These are phyloP conservation scores for Saccharomycopsis vini DNA, from an alignment of 805 yeast species.

Conservation along the genomic window DNA sequence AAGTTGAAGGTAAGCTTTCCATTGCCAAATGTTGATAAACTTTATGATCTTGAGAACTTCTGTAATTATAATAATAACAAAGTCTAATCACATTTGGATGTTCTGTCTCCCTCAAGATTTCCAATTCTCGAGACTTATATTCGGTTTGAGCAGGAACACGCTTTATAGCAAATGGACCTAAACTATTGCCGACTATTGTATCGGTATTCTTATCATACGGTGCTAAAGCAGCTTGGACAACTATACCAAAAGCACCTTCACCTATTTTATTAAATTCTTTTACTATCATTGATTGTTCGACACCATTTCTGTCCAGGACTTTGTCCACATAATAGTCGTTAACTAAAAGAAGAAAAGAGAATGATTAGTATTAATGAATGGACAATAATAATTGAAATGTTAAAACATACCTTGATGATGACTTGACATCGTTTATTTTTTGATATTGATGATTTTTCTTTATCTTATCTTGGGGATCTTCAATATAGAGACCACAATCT, in stretches of 20 bases:
- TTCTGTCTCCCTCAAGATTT: slow-evolving; percentile 60
- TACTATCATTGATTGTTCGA: slow-evolving; percentile 59
- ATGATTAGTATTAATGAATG: too few species aligned
- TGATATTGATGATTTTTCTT: too few species aligned
- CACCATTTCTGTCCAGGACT: too few species aligned
- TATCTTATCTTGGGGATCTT: too few species aligned
- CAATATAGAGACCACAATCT: too few species aligned
- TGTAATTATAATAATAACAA: slow-evolving; percentile 62
- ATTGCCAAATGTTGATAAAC: slow-evolving; percentile 74
- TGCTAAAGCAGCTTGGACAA: slow-evolving; percentile 57
- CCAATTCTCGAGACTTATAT: slow-evolving; percentile 74
- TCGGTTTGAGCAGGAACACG: slow-evolving; percentile 84
- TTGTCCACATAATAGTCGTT: too few species aligned
- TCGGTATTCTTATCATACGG: slow-evolving; percentile 27
- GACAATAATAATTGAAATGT: too few species aligned
- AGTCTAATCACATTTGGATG: slow-evolving; percentile 74
- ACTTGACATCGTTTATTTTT: too few species aligned
- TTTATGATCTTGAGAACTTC: slow-evolving; percentile 52
- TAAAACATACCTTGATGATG: too few species aligned
- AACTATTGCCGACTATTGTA: slow-evolving; percentile 36
- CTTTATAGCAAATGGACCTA: slow-evolving; percentile 79
- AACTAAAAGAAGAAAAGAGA: too few species aligned
- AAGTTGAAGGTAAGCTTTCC: slow-evolving; percentile 80
- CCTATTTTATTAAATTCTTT: slow-evolving; percentile 70
- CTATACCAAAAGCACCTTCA: slow-evolving; percentile 83